A percentile compares a stretch with the other conserved stretches of the same genome.
These are phyloP conservation scores for Umbilicus rupestris DNA, from an alignment of 164 flowering plant species.

Conservation along the genomic window DNA sequence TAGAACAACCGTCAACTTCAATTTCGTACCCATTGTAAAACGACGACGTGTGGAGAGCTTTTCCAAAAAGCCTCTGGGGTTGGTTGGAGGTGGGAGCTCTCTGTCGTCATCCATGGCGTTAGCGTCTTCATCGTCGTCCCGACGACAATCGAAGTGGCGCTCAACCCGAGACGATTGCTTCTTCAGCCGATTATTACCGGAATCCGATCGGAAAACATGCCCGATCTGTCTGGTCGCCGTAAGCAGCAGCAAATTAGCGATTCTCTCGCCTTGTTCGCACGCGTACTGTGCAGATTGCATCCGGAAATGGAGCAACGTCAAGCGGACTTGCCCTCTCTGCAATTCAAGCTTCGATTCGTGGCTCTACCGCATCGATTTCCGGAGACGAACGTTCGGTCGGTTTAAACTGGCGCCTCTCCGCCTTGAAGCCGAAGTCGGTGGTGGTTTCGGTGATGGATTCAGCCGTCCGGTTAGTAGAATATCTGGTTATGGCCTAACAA, in stretches of 20 bases:
- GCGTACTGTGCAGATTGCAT: conserved; percentile 56
- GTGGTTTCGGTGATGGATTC: not conserved
- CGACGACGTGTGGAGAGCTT: too few relatives aligned
- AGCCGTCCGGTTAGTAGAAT: not conserved
- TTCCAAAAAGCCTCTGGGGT: too few relatives aligned
- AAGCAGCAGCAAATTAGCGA: conserved; percentile 26
- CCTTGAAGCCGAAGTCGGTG: not conserved
- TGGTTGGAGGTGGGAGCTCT: not conserved
- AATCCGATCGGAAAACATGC: conserved; percentile 36
- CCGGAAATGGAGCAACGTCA: conserved; percentile 50
- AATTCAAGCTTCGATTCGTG: conserved; percentile 40
- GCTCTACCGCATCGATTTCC: conserved; percentile 28
- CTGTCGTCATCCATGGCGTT: conserved; percentile 23
- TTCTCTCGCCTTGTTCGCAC: conserved; percentile 39
- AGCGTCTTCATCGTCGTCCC: conserved; percentile 8
- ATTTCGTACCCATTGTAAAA: too few relatives aligned
- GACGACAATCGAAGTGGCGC: not conserved
- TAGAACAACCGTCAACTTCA: too few relatives aligned
- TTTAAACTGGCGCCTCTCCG: conserved; percentile 16
- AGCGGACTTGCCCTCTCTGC: conserved; percentile 66
- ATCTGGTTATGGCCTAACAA: not conserved
- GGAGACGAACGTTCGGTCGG: conserved; percentile 19
- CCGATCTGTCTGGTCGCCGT: conserved; percentile 46
- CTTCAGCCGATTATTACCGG: conserved; percentile 13
- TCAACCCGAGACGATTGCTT: conserved; percentile 4